Percentiles rank a stretch among this genome's conserved stretches.
These are phyloP conservation scores for Exophiala bonariae DNA, from an alignment of 2,329 filamentous ascomycete species.

Conservation along the genomic window DNA sequence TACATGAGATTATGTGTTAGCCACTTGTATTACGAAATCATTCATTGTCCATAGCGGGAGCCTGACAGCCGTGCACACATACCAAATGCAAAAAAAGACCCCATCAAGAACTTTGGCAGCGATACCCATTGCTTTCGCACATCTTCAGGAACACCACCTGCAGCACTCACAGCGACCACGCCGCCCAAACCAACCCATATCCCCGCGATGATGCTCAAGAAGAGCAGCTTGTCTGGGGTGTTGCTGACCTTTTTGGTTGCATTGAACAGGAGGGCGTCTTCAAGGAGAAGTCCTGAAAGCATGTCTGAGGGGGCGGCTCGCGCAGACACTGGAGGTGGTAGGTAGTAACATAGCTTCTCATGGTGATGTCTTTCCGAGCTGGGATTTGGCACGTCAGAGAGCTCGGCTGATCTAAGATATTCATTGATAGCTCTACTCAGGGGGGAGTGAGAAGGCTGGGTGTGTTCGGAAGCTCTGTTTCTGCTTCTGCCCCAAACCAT, in stretches of 20 bases:
- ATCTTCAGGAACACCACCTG: slow-evolving; percentile 3
- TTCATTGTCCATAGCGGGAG: no score
- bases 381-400: no score
- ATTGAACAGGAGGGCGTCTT: slow-evolving; percentile 7
- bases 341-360: no score
- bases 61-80: no score
- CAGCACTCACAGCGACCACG: slow-evolving; percentile 1
- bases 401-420: no score
- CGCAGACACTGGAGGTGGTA: not conserved
- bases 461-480: no score
- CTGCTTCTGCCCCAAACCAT: no score
- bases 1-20: not conserved
- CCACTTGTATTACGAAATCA: no score
- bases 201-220: slow-evolving; percentile 1
- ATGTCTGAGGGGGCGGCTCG: slow-evolving; percentile 6
- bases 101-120: slow-evolving; percentile 6
- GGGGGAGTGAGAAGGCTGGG: no score
- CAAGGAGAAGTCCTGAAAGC: slow-evolving; percentile 5
- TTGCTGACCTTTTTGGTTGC: slow-evolving; percentile 3
- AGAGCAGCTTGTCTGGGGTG: slow-evolving; percentile 7
- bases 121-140: slow-evolving; percentile 1
- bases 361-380: no score
- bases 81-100: slow-evolving; percentile 4
- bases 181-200: slow-evolving; percentile 7
- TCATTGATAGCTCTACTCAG: no score